Evolutionary conservation across 2,329 filamentous ascomycete species (phyloP), one percentile per base, ranked within the genome.

Genomic region (Akanthomyces lecanii): DNA sequence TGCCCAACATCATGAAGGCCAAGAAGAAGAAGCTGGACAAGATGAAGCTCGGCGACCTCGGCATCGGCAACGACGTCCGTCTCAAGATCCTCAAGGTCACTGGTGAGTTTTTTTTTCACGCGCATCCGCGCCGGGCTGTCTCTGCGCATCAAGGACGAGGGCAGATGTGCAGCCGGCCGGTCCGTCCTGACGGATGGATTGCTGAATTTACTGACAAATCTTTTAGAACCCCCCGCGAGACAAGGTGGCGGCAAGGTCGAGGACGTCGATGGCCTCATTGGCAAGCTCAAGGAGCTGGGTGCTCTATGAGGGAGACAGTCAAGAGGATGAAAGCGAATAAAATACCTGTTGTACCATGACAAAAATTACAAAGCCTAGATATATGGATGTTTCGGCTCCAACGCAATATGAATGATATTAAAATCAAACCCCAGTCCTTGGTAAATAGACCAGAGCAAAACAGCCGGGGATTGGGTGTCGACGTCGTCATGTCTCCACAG

Each of bases 1-100:
- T 99, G 85, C 94, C 93, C 57, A 98, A 98, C 75, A 98, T 99
- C 68, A 99, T 99, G 95, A 99, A 98, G 89, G 95, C 95, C 60
- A 99, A 99, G 90, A 99, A 98, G 90, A 99, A 99, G 89, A 91
- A 91, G 73, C 73, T 99, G 70, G 92, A 95, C 72, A 98, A 97
- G 89, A 89, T 92, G 84, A 91, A 85, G 68, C 76, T 97, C 75
- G 84, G 81, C 63, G 95, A 99, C 73, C 90, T 90, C 75, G 91
- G 90, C 2, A 78, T 97, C 50, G 88, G 92, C 70, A 85, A 85
- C 59, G 83, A 84, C 75, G 87, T 84, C 77, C 84, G 93, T 71
- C 78, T 99, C 75, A 97, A 95, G 86, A 90, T 92, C 61, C 72
- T 98, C 70, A 95, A 95, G 84, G 93, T 99, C 67, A 86, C 85